These are phyloP conservation scores for Jaenimonas drosophilae DNA, from an alignment of 208 protist species.

Conservation along the genomic window DNA sequence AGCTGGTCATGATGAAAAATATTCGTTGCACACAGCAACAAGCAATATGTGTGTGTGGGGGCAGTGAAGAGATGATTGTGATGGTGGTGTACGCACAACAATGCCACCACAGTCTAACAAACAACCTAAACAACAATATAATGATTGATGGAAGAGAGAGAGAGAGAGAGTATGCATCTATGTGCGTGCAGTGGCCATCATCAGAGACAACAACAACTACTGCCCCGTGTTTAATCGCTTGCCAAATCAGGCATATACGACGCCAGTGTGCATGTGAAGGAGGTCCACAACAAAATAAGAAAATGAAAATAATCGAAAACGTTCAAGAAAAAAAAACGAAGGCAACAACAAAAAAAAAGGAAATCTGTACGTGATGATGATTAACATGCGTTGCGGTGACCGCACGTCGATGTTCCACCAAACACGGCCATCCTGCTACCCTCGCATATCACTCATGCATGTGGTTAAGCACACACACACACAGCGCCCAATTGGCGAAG, in stretches of 20 bases:
- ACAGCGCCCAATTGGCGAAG: no score
- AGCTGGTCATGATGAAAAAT: constrained; percentile 2
- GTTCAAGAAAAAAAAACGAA: neutral
- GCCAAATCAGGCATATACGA: no score
- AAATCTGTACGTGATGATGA: neutral
- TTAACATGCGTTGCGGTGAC: neutral
- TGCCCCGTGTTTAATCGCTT: no score
- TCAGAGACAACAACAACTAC: no score
- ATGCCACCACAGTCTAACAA: neutral
- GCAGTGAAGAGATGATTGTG: neutral
- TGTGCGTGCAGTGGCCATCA: no score
- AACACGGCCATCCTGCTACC: neutral
- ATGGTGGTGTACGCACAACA: neutral
- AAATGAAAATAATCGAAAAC: constrained; percentile 7
- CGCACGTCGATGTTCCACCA: no score
- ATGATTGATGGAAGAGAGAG: neutral
- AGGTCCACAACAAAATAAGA: neutral
- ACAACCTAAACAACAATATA: neutral
- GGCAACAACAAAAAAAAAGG: constrained; percentile 5
- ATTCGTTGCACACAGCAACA: constrained; percentile 2
- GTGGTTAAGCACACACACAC: no score
- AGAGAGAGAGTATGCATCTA: no score
- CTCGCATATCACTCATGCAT: no score
- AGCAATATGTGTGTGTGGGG: neutral
- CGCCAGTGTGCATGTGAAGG: neutral